A percentile compares a stretch with the other conserved stretches of the same genome.
These are phyloP conservation scores for Metschnikowia drakensbergensis DNA, from an alignment of 805 yeast species.

Conservation along the genomic window DNA sequence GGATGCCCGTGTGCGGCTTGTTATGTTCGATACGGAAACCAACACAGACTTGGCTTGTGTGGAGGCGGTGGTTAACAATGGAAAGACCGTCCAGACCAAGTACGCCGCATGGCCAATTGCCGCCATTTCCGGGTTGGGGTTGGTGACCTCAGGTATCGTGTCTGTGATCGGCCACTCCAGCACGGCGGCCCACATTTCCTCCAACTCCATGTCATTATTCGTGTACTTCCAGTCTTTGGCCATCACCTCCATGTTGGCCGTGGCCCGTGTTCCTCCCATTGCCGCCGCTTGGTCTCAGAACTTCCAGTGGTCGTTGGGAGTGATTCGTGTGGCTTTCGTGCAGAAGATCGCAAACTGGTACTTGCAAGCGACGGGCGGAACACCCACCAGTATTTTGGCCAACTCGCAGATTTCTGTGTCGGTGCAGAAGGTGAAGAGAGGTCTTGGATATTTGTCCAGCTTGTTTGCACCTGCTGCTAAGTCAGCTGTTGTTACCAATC, in stretches of 20 bases:
- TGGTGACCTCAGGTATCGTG: conserved; percentile 80
- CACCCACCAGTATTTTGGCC: conserved; percentile 67
- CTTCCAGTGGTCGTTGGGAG: conserved; percentile 95
- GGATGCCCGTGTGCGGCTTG: conserved; percentile 84
- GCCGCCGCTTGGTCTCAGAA: conserved; percentile 98
- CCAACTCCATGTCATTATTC: conserved; percentile 88
- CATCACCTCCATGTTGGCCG: conserved; percentile 93
- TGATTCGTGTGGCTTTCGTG: conserved; percentile 71
- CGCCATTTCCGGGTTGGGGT: conserved; percentile 82
- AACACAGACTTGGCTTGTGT: conserved; percentile 77
- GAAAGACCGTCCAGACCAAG: conserved; percentile 88
- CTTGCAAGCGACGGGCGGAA: conserved; percentile 91
- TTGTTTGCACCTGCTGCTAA: conserved; percentile 3
- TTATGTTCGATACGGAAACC: conserved; percentile 43
- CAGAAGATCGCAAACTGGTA: conserved; percentile 89
- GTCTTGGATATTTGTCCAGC: conserved; percentile 13
- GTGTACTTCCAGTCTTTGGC: conserved; percentile 93
- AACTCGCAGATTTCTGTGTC: conserved; percentile 72
- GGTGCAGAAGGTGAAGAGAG: conserved; percentile 53
- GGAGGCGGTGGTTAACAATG: conserved; percentile 79
- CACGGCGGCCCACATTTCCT: conserved; percentile 96
- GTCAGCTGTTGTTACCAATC: conserved; percentile 3
- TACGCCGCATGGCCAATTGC: conserved; percentile 90
- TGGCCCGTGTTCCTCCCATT: conserved; percentile 86
- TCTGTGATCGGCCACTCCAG: conserved; percentile 85